Evolutionary conservation across 1,284 basidiomycete genomes (phyloP), one percentile per base, ranked within the genome.

Genomic region (Porogramme epimiltina): DNA sequence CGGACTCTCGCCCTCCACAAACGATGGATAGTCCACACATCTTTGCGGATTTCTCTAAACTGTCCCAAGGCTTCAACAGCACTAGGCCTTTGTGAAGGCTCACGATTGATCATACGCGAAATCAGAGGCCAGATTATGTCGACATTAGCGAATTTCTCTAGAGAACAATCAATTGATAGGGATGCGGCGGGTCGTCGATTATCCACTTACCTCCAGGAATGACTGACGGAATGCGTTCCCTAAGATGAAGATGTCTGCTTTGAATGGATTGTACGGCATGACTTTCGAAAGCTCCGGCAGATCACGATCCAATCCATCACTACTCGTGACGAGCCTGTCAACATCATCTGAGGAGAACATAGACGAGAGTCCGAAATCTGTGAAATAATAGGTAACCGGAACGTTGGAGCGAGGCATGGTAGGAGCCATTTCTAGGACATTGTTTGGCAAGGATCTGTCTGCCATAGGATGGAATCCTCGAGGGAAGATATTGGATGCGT

Each of bases 231-330:
- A 54, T 1, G 61, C 15, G 25, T 66, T 61, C 3, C 69, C 68
- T 9, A 69, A 42, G 3, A 63, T 62, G 47, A 61, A 69, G 6
- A 70, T 53, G 36, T 68, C 66, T 1, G 63, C 51, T 39, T 66
- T 66, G 61, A 70, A 70, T 4, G 68, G 66, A 44, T 70, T 68
- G 37, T 70, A 67, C 0, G 66, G 64, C 1, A 57, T 45, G 2
- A 41, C 31, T 1, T 51, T 26, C 1, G 64, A 68, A 0, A 68
- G 51, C 44, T 70, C 67, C 0, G 68, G 68, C 1, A 61, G 61
- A 2, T 64, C 59, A 19, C 56, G 45, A 24, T 67, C 64, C 8
- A 61, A 46, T 2, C 66, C 65, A 3, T 43, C 20, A 0, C 11
- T 37, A 0, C 55, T 54, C 3, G 51, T 16, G 10, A 49, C 59